A percentile compares a stretch with the other conserved stretches of the same genome.
Evolutionary conservation across 2,329 filamentous ascomycete species (phyloP).

Genomic region (Juglanconis sp.): DNA sequence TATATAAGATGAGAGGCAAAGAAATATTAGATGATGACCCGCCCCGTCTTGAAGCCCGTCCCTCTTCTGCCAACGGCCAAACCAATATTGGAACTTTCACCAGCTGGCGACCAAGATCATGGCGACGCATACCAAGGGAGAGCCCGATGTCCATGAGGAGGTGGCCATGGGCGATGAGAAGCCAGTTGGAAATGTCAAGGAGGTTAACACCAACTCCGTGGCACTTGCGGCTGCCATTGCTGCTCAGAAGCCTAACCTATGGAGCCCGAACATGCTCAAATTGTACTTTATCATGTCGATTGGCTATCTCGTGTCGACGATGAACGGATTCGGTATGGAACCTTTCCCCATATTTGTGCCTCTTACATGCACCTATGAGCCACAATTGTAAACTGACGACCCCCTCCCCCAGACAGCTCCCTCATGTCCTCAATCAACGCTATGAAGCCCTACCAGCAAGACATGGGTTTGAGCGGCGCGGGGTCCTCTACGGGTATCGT

Average conservation of each 20-base stretch:
- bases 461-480: constrained; percentile 37
- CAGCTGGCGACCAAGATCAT: not conserved
- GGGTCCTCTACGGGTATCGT: constrained; percentile 43
- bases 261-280: constrained; percentile 32
- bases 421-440: constrained; percentile 51
- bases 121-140: not conserved
- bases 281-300: constrained; percentile 37
- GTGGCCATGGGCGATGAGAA: constrained; percentile 21
- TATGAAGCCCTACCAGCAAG: constrained; percentile 47
- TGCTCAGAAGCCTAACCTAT: constrained; percentile 32
- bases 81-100: too few species aligned
- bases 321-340: constrained; percentile 48
- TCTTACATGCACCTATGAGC: too few species aligned
- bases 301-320: constrained; percentile 43
- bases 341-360: not conserved
- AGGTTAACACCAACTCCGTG: constrained; percentile 35
- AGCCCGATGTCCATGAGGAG: constrained; percentile 10
- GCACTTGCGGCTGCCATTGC: constrained; percentile 33
- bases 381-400: not conserved
- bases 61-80: too few species aligned
- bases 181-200: constrained; percentile 24
- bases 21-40: too few species aligned
- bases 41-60: too few species aligned
- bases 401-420: constrained; percentile 42
- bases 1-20: too few species aligned